These are phyloP conservation scores for Cyclotella cryptica DNA, from an alignment of 108 stramenopile genomes.

Conservation along the genomic window DNA sequence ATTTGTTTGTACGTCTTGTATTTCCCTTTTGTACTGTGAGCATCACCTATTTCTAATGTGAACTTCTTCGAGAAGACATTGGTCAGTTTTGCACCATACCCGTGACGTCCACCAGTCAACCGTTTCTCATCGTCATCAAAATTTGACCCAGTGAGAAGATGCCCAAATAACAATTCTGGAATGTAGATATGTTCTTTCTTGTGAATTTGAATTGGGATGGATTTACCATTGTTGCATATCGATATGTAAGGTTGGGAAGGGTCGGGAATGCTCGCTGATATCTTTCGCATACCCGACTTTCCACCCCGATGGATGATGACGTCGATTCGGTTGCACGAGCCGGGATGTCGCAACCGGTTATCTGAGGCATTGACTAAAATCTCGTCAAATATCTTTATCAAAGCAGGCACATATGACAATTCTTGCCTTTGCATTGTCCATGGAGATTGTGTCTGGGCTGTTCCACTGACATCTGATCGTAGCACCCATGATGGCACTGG, in stretches of 20 bases:
- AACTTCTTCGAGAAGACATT: constrained; percentile 89
- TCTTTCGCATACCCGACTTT: neutral
- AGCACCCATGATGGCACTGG: constrained; percentile 80
- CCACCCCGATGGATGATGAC: constrained; percentile 72
- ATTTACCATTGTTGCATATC: constrained; percentile 85
- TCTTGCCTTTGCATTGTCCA: constrained; percentile 47
- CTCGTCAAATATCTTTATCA: constrained; percentile 93
- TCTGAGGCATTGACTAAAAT: constrained; percentile 96
- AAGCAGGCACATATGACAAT: constrained; percentile 52
- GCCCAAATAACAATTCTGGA: constrained; percentile 98
- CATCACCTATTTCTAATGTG: constrained; percentile 75
- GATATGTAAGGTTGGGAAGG: constrained; percentile 67
- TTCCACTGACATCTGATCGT: constrained; percentile 55
- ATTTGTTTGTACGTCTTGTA: constrained; percentile 61
- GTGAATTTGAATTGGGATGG: constrained; percentile 68
- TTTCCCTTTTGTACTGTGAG: constrained; percentile 33
- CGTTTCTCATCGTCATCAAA: constrained; percentile 97
- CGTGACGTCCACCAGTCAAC: constrained; percentile 90
- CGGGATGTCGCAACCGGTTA: constrained; percentile 83
- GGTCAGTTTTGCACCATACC: constrained; percentile 91
- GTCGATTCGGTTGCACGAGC: constrained; percentile 71
- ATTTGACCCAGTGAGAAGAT: constrained; percentile 97
- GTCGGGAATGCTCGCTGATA: constrained; percentile 8
- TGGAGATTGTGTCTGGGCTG: neutral
- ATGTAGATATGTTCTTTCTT: constrained; percentile 79